Percentiles rank a stretch among this genome's conserved stretches.
These are phyloP conservation scores for Podospora bellae-mahoneyi DNA, from an alignment of 495 filamentous ascomycete genomes.

Conservation along the genomic window DNA sequence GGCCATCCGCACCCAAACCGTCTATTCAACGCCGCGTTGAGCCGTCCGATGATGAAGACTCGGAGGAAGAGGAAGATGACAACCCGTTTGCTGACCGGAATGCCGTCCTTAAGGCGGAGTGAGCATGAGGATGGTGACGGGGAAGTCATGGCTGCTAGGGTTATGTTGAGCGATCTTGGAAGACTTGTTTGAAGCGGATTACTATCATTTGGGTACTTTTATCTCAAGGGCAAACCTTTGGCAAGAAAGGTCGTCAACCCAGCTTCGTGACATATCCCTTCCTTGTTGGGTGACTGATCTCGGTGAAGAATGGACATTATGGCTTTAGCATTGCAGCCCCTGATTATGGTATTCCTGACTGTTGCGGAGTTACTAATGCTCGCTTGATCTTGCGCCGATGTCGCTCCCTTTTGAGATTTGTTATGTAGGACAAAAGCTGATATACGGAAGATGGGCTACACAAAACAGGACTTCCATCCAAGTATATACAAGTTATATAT, in stretches of 20 bases:
- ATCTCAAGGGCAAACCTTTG: background rate
- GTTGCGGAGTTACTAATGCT: no score
- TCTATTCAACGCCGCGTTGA: constrained; percentile 25
- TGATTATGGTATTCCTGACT: no score
- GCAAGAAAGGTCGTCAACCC: background rate
- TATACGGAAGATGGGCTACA: no score
- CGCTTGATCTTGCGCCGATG: no score
- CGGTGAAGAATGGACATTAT: background rate
- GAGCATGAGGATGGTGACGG: constrained; percentile 25
- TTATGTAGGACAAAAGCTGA: no score
- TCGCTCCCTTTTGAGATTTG: no score
- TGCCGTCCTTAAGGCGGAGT: constrained; percentile 46
- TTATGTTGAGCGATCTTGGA: background rate
- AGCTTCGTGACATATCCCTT: background rate
- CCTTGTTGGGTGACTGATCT: background rate
- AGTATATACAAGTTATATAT: background rate
- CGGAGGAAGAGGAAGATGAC: constrained; percentile 63
- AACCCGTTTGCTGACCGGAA: constrained; percentile 79
- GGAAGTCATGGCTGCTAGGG: background rate
- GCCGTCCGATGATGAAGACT: constrained; percentile 42
- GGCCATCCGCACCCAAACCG: constrained; percentile 42
- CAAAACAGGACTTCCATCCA: background rate
- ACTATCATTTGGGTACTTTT: background rate
- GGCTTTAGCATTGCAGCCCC: no score
- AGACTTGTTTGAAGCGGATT: background rate